Evolutionary conservation across 176 grass and related monocot species (phyloP).

Genomic region (Carex kokanica): DNA sequence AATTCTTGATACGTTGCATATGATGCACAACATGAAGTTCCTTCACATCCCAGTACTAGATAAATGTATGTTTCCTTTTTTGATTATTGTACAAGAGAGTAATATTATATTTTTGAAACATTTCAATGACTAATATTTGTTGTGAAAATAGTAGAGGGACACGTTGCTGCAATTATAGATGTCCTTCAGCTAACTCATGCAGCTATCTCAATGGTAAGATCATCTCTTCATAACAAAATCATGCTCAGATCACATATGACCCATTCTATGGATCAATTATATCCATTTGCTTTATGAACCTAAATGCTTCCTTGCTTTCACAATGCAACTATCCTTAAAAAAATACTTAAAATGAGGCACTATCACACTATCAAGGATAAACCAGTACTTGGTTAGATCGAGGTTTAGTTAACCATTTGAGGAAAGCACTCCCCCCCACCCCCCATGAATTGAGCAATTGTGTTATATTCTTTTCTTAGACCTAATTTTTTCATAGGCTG

Average conservation of each 20-base stretch:
- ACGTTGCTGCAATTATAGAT: conserved; percentile 67
- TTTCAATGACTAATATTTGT: not conserved
- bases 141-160: conserved; percentile 46
- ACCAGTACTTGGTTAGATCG: not conserved
- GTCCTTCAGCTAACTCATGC: conserved; percentile 67
- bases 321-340: not conserved
- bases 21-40: conserved; percentile 72
- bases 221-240: not conserved
- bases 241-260: not conserved
- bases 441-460: not conserved
- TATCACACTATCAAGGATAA: not conserved
- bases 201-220: conserved; percentile 68
- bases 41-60: conserved; percentile 76
- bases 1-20: conserved; percentile 80
- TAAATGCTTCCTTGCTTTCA: not conserved
- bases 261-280: not conserved
- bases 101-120: not conserved
- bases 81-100: not conserved
- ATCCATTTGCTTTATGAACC: not conserved
- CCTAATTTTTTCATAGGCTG: conserved; percentile 16
- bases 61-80: conserved; percentile 41
- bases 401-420: conserved; percentile 15
- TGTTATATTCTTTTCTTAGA: not conserved
- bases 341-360: not conserved
- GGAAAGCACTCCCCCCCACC: not conserved